phyloP scores from a whole-genome alignment of 225 moss, liverwort and hornwort genomes.

The Takakia lepidozioides region DNA sequence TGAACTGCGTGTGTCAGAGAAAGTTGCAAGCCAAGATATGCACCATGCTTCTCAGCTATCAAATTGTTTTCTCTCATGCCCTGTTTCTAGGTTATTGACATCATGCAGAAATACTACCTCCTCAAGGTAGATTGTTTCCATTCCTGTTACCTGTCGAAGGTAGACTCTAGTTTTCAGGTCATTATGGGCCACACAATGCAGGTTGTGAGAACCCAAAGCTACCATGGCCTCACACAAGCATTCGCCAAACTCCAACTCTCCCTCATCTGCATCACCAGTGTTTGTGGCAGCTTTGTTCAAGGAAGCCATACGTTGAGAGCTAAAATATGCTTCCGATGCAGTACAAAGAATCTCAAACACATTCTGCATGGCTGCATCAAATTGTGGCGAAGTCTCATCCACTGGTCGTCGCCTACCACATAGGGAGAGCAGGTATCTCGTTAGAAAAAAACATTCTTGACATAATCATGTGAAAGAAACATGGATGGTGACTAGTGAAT shows the following conservation, averaged over 20 bases:
- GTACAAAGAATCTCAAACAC: constrained; percentile 75
- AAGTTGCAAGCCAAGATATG: too few species aligned
- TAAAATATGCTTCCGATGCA: constrained; percentile 64
- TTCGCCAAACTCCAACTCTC: constrained; percentile 71
- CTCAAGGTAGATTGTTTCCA: not conserved
- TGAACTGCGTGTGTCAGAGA: too few species aligned
- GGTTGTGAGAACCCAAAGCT: constrained; percentile 83
- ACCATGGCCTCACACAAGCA: constrained; percentile 97
- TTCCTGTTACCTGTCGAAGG: constrained; percentile 54
- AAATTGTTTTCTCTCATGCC: too few species aligned
- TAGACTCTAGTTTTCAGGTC: constrained; percentile 51
- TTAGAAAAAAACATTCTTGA: too few species aligned
- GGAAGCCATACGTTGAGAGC: constrained; percentile 38
- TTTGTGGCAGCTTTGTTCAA: too few species aligned
- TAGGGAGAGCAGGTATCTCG: not conserved
- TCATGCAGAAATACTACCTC: too few species aligned
- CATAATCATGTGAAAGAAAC: too few species aligned
- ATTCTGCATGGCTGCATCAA: constrained; percentile 60
- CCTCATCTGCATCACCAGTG: constrained; percentile 30
- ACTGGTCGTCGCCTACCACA: constrained; percentile 63
- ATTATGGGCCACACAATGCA: constrained; percentile 68
- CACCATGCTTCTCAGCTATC: too few species aligned
- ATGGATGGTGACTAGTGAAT: too few species aligned
- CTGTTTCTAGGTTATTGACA: too few species aligned
- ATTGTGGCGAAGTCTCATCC: constrained; percentile 61